These are phyloP conservation scores for Rhypophila decipiens DNA, from an alignment of 495 filamentous ascomycete genomes.

Conservation along the genomic window DNA sequence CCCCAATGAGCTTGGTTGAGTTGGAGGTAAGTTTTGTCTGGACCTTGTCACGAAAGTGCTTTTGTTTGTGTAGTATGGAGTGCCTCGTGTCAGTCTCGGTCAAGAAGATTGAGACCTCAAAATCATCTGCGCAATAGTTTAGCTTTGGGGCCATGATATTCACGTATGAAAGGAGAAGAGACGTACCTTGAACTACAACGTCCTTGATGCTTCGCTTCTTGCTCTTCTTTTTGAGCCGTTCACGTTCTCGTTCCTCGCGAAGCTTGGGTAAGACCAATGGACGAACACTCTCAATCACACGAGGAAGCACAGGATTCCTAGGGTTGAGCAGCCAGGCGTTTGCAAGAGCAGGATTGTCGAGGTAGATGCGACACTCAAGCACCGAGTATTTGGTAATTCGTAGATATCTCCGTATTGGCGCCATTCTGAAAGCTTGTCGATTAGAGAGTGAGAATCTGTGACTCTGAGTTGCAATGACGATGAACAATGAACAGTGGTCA, in stretches of 20 bases:
- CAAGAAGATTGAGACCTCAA: constrained; percentile 90
- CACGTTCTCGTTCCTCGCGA: constrained; percentile 73
- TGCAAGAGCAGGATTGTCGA: constrained; percentile 76
- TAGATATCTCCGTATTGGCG: constrained; percentile 76
- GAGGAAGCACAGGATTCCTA: constrained; percentile 65
- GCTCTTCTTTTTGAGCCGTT: constrained; percentile 48
- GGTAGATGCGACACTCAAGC: constrained; percentile 89
- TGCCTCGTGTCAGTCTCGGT: constrained; percentile 84
- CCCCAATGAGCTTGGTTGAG: constrained; percentile 51
- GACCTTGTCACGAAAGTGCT: constrained; percentile 54
- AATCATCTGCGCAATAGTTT: constrained; percentile 61
- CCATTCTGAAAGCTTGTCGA: constrained; percentile 50
- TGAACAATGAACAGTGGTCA: neutral
- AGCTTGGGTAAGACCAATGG: constrained; percentile 85
- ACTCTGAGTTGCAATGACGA: no score
- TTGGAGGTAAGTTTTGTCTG: constrained; percentile 51
- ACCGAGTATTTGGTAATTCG: constrained; percentile 84
- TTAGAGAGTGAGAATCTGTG: no score
- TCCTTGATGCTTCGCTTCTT: constrained; percentile 78
- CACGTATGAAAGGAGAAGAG: neutral
- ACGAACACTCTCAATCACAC: constrained; percentile 74
- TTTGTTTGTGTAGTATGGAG: constrained; percentile 78
- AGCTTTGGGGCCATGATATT: neutral
- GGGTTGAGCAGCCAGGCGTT: constrained; percentile 76
- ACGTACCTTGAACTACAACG: constrained; percentile 71